phyloP scores from a whole-genome alignment of 1,284 basidiomycete genomes.

The Papiliotrema terrestris region DNA sequence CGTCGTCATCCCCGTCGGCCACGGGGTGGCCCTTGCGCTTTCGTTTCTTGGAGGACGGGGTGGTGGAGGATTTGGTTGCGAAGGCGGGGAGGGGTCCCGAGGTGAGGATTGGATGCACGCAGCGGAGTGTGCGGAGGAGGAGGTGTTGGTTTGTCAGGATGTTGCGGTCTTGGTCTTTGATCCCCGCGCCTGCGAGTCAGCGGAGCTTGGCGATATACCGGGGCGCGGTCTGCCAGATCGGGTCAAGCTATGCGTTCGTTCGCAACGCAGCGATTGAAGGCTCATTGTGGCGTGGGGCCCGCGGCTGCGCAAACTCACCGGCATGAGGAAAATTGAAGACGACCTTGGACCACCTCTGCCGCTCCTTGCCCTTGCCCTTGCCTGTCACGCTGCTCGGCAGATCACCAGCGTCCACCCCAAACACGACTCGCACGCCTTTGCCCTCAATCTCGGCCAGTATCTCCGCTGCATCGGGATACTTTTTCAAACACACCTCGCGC shows the following conservation, averaged over 20 bases:
- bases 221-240: too few relatives aligned
- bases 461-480: conserved; percentile 74
- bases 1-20: conserved; percentile 47
- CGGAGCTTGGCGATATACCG: too few relatives aligned
- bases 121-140: conserved; percentile 78
- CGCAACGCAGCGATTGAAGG: too few relatives aligned
- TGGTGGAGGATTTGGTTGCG: conserved; percentile 2
- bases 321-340: conserved; percentile 98
- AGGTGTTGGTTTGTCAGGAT: conserved; percentile 86
- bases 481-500: conserved; percentile 69
- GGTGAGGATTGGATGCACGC: conserved; percentile 63
- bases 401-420: conserved; percentile 78
- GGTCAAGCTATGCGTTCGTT: too few relatives aligned
- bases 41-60: neutral
- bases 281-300: too few relatives aligned
- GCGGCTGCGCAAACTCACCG: too few relatives aligned
- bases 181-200: conserved; percentile 69
- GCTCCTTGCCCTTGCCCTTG: conserved; percentile 17
- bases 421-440: conserved; percentile 69
- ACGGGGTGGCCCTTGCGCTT: conserved; percentile 3
- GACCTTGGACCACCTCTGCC: conserved; percentile 67
- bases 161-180: conserved; percentile 91
- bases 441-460: conserved; percentile 61
- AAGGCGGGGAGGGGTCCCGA: conserved; percentile 50
- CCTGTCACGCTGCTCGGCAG: conserved; percentile 62